A percentile compares a stretch with the other conserved stretches of the same genome.
Conservation (phyloP, 176 grass and related monocot genomes). For the Triticum urartu region DNA sequence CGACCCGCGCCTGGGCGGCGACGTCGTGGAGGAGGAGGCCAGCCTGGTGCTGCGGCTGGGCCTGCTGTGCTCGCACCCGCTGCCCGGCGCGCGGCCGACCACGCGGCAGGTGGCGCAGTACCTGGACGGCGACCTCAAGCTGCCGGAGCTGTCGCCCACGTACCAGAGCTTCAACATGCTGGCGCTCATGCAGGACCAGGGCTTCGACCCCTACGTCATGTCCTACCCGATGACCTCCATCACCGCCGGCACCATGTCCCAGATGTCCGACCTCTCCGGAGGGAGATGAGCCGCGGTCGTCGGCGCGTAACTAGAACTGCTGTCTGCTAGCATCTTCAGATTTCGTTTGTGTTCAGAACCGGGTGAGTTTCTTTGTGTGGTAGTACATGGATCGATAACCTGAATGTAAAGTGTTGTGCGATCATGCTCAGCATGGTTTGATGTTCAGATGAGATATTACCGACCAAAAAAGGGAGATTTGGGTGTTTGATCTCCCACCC, state of each 20-base stretch:
- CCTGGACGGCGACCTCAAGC: conserved; percentile 45
- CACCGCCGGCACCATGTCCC: conserved; percentile 24
- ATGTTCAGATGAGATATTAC: neutral
- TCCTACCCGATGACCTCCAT: conserved; percentile 40
- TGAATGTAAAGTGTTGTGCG: neutral
- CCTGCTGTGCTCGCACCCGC: conserved; percentile 53
- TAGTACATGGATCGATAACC: neutral
- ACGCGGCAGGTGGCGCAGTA: conserved; percentile 50
- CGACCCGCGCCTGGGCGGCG: conserved; percentile 28
- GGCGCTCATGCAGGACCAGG: conserved; percentile 55
- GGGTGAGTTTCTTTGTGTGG: neutral
- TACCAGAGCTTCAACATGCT: conserved; percentile 51
- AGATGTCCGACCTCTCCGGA: conserved; percentile 48
- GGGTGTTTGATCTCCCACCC: neutral
- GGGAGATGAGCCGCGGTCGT: conserved; percentile 28
- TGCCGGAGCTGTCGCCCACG: conserved; percentile 52
- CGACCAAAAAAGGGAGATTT: neutral
- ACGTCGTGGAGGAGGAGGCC: conserved; percentile 40
- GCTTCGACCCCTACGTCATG: conserved; percentile 49
- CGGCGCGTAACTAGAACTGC: neutral
- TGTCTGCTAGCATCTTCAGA: neutral
- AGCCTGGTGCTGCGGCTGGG: conserved; percentile 47
- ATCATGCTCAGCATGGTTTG: neutral
- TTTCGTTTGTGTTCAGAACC: neutral
- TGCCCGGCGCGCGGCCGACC: conserved; percentile 28